Evolutionary conservation across 2,329 filamentous ascomycete genomes (phyloP).

Genomic region (Macroventuria anomochaeta): DNA sequence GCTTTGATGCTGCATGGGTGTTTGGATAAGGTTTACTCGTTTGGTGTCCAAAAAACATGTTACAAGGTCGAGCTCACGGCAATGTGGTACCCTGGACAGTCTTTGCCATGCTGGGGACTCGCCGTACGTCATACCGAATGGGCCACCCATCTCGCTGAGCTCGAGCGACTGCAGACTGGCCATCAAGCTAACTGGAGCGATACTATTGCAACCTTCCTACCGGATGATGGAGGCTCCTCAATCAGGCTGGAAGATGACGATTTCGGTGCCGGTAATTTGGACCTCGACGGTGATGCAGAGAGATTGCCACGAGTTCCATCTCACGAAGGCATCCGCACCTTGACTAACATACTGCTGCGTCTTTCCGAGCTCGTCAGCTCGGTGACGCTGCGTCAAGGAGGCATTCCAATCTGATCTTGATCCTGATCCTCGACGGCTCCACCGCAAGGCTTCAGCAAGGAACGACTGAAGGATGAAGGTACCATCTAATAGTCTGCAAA

Average conservation of each 20-base stretch:
- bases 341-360: slow-evolving; percentile 34
- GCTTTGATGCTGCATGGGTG: slow-evolving; percentile 20
- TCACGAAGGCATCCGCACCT: slow-evolving; percentile 29
- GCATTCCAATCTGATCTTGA: neutral
- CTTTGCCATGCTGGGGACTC: slow-evolving; percentile 39
- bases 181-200: slow-evolving; percentile 31
- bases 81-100: slow-evolving; percentile 38
- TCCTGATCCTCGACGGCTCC: too few relatives aligned
- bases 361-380: slow-evolving; percentile 36
- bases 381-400: neutral
- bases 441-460: neutral
- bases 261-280: slow-evolving; percentile 9
- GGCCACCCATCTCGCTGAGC: slow-evolving; percentile 33
- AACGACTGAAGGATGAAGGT: neutral
- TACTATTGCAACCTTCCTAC: slow-evolving; percentile 34
- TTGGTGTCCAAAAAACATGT: slow-evolving; percentile 35
- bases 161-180: slow-evolving; percentile 36
- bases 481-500: too few relatives aligned
- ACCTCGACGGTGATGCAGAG: slow-evolving; percentile 2
- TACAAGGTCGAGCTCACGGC: slow-evolving; percentile 36
- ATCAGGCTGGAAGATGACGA: slow-evolving; percentile 7
- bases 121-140: slow-evolving; percentile 40
- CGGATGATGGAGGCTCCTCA: slow-evolving; percentile 33
- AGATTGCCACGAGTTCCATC: slow-evolving; percentile 2
- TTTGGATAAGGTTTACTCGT: slow-evolving; percentile 40